phyloP scores from a whole-genome alignment of 169 alveolate species.

The Neospora caninum region DNA sequence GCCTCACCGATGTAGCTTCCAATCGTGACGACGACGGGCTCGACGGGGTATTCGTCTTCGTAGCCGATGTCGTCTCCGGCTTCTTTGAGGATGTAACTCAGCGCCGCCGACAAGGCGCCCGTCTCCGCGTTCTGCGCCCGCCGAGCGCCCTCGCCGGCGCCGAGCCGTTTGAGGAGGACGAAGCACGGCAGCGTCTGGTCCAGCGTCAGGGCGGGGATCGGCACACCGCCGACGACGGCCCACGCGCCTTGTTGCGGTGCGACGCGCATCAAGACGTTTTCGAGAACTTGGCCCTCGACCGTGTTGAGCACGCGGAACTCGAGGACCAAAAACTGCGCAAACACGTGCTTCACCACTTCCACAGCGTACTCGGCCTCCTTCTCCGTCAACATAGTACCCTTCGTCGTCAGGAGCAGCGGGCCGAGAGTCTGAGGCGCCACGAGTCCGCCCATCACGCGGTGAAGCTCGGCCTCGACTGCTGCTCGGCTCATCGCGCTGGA shows the following conservation, averaged over 20 bases:
- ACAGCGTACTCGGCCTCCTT: conserved; percentile 77
- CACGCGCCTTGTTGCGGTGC: background rate
- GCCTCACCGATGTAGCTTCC: conserved; percentile 11
- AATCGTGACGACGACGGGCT: conserved; percentile 41
- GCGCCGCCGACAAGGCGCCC: conserved; percentile 14
- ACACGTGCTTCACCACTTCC: conserved; percentile 70
- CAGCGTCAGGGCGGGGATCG: background rate
- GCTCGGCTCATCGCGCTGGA: conserved; percentile 37
- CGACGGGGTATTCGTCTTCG: conserved; percentile 66
- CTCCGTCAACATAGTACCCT: conserved; percentile 70
- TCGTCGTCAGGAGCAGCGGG: conserved; percentile 61
- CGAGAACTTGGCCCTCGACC: conserved; percentile 63
- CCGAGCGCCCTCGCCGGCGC: conserved; percentile 17
- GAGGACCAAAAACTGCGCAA: conserved; percentile 58
- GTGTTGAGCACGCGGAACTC: conserved; percentile 74
- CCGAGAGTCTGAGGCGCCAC: conserved; percentile 48
- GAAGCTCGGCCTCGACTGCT: conserved; percentile 23
- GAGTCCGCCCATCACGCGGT: background rate
- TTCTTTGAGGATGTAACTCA: conserved; percentile 38
- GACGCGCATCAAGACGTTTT: conserved; percentile 22
- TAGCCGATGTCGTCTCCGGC: conserved; percentile 71
- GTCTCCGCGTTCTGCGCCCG: conserved; percentile 12
- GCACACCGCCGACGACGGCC: conserved; percentile 20
- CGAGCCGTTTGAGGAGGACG: conserved; percentile 14
- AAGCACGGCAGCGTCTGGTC: conserved; percentile 25